phyloP scores from a whole-genome alignment of 306 rosid species.

The Gillenia trifoliata region DNA sequence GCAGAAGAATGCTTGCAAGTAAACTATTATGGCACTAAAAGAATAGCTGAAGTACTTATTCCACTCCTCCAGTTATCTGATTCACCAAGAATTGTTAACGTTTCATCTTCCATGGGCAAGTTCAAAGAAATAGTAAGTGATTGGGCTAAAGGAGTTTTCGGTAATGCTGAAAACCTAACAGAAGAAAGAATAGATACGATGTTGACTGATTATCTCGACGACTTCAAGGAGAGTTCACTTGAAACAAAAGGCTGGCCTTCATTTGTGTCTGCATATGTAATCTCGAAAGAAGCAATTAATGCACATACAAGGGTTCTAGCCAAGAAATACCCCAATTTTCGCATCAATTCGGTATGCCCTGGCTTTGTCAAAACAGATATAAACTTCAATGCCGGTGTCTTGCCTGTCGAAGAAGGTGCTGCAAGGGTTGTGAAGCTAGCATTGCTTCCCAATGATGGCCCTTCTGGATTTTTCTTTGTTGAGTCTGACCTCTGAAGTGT shows the following conservation, averaged over 20 bases:
- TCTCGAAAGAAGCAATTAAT: constrained; percentile 40
- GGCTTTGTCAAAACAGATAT: constrained; percentile 34
- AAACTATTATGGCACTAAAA: constrained; percentile 45
- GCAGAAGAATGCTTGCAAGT: constrained; percentile 34
- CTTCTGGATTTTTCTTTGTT: constrained; percentile 31
- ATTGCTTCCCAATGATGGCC: constrained; percentile 22
- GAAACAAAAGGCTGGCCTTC: constrained; percentile 36
- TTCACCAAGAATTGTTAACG: constrained; percentile 43
- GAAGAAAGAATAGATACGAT: constrained; percentile 34
- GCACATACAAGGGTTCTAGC: constrained; percentile 40
- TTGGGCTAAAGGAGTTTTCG: constrained; percentile 21
- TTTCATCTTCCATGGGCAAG: constrained; percentile 28
- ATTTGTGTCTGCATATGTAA: constrained; percentile 8
- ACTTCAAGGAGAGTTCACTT: constrained; percentile 27
- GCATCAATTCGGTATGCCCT: constrained; percentile 39
- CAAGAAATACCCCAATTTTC: constrained; percentile 23
- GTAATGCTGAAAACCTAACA: constrained; percentile 35
- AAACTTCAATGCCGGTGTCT: constrained; percentile 20
- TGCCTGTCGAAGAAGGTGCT: constrained; percentile 38
- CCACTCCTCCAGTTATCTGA: constrained; percentile 50
- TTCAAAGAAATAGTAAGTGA: constrained; percentile 26
- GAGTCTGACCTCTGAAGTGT: neutral
- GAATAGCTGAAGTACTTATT: constrained; percentile 21
- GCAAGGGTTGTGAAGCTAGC: constrained; percentile 35
- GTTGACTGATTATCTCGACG: constrained; percentile 24